A percentile compares a stretch with the other conserved stretches of the same genome.
phyloP scores from a whole-genome alignment of 768 basidiomycete genomes.

The Tricholomella constricta region DNA sequence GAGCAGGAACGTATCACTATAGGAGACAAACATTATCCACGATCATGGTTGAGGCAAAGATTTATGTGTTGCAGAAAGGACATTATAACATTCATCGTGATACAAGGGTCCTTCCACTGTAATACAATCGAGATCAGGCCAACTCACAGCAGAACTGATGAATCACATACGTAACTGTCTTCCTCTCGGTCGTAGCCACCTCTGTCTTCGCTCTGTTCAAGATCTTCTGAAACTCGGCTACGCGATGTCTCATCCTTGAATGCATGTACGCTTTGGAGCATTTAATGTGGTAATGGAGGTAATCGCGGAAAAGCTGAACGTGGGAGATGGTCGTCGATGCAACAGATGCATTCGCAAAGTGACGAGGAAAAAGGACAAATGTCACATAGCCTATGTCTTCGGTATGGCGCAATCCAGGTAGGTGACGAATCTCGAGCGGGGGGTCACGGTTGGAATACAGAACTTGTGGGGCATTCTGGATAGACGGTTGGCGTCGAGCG shows the following conservation, averaged over 20 bases:
- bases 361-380: conserved; percentile 96
- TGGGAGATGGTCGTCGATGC: conserved; percentile 87
- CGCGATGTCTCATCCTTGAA: conserved; percentile 91
- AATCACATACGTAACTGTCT: conserved; percentile 82
- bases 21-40: no score
- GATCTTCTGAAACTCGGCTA: conserved; percentile 94
- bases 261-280: conserved; percentile 99
- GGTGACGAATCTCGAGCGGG: conserved; percentile 91
- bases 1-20: no score
- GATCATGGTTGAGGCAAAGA: neutral
- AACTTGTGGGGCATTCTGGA: conserved; percentile 97
- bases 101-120: conserved; percentile 59
- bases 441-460: conserved; percentile 94
- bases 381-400: conserved; percentile 97
- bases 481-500: conserved; percentile 88
- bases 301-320: conserved; percentile 96
- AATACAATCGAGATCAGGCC: neutral
- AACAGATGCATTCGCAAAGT: conserved; percentile 73
- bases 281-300: conserved; percentile 99
- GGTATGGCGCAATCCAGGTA: conserved; percentile 75
- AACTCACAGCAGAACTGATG: neutral
- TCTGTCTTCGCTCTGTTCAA: conserved; percentile 96
- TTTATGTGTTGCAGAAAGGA: neutral
- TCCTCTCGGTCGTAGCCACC: conserved; percentile 75
- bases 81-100: conserved; percentile 41